Evolutionary conservation across 768 basidiomycete species (phyloP).

Genomic region (Collybia mongolica): DNA sequence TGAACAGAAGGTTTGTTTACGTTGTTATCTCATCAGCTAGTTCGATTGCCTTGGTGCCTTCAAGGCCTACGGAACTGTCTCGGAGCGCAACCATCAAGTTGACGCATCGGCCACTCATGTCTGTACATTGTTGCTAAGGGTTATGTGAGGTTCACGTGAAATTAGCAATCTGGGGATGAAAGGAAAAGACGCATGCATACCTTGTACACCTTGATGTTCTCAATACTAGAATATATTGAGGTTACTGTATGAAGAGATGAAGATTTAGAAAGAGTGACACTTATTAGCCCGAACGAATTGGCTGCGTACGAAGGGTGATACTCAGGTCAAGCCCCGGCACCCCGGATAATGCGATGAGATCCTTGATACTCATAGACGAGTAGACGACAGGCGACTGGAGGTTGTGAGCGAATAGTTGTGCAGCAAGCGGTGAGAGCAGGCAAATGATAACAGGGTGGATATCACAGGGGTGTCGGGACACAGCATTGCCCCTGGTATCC

Average conservation of each 20-base stretch:
- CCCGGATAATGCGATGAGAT: too few species aligned
- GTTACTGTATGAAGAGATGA: conserved; percentile 19
- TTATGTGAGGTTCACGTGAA: background rate
- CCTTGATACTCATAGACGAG: too few species aligned
- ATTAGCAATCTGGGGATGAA: background rate
- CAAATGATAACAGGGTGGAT: too few species aligned
- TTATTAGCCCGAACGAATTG: too few species aligned
- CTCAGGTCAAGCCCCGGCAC: conserved; percentile 4
- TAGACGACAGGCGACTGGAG: too few species aligned
- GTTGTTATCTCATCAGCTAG: conserved; percentile 32
- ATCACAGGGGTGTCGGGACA: too few species aligned
- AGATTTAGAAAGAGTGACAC: too few species aligned
- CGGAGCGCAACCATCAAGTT: conserved; percentile 28
- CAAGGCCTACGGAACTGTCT: conserved; percentile 30
- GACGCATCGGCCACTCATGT: conserved; percentile 30
- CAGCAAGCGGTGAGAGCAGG: too few species aligned
- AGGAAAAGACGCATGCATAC: too few species aligned
- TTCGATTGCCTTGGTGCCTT: conserved; percentile 25
- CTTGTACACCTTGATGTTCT: conserved; percentile 38
- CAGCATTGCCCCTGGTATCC: too few species aligned
- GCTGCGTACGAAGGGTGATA: background rate
- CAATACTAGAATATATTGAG: conserved; percentile 23
- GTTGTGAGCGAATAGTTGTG: too few species aligned
- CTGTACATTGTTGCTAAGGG: conserved; percentile 34
- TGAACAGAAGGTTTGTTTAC: conserved; percentile 21